Evolutionary conservation across 805 yeast species (phyloP).

Genomic region (Cyberlindnera petersonii): DNA sequence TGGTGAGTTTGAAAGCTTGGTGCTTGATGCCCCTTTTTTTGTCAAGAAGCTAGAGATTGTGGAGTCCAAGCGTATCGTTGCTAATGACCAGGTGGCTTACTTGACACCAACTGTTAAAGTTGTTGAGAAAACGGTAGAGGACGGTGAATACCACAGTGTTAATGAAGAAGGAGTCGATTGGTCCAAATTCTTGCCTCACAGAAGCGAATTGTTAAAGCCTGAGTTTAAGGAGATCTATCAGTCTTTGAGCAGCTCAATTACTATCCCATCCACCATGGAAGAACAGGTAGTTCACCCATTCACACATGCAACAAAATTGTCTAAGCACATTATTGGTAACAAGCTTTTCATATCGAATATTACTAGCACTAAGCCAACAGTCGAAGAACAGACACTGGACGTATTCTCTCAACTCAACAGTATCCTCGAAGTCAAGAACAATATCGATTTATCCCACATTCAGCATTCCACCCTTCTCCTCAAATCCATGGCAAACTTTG

Average conservation of each 20-base stretch:
- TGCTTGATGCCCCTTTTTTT: conserved; percentile 87
- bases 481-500: conserved; percentile 61
- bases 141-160: conserved; percentile 21
- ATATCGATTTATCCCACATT: conserved; percentile 42
- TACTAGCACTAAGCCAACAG: conserved; percentile 17
- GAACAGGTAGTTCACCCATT: not conserved
- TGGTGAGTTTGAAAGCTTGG: conserved; percentile 94
- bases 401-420: conserved; percentile 43
- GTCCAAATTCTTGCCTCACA: conserved; percentile 20
- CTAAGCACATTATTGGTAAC: conserved; percentile 20
- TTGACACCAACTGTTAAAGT: conserved; percentile 52
- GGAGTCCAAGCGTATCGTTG: conserved; percentile 18
- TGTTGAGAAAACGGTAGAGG: conserved; percentile 34
- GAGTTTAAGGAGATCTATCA: conserved; percentile 36
- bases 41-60: conserved; percentile 37
- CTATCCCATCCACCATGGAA: not conserved
- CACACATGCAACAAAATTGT: conserved; percentile 5
- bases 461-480: conserved; percentile 60
- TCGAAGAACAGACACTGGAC: conserved; percentile 44
- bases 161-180: conserved; percentile 19
- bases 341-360: conserved; percentile 44
- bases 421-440: conserved; percentile 30
- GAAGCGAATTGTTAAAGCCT: conserved; percentile 34
- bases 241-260: not conserved
- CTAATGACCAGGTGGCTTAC: conserved; percentile 66